Evolutionary conservation across 2,329 filamentous ascomycete species (phyloP), one percentile per base, ranked within the genome.

Genomic region (Fusarium algeriense): DNA sequence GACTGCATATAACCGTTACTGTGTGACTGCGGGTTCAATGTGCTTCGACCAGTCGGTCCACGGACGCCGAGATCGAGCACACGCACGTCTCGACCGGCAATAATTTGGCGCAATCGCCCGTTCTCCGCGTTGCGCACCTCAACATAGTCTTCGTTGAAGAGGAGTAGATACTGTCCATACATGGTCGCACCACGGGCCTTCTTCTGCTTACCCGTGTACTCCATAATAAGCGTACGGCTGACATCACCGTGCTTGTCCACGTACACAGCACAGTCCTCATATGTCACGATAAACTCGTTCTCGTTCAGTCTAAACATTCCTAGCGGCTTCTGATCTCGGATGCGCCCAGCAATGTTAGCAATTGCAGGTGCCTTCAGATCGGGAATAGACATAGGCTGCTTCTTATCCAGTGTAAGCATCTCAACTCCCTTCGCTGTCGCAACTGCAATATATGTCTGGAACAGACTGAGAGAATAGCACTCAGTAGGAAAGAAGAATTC

Each of bases 161-260:
- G 89, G 11, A 99, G 85, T 7, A 99, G 88, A 80, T 97, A 98
- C 63, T 94, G 92, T 2, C 94, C 95, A 75, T 94, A 97, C 83
- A 98, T 91, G 68, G 94, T 96, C 4, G 95, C 95, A 15, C 90
- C 90, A 69, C 92, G 91, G 3, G 96, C 96, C 80, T 89, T 89
- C 81, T 89, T 89, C 78, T 89, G 87, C 77, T 92, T 95, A 73
- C 96, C 96, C n/a, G 97, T 96, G 80, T 98, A 99, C 79, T 98
- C 94, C 94, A 99, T 97, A 77, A 98, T 95, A 64, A 98, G 93
- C 32, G 92, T 94, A 48, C 97, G 92, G 41, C 91, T 95, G 32
- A 99, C 94, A 68, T 99, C 96, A 73, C 96, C 96, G 81, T 98
- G 94, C 82, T 98, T 98, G 85, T 99, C 97, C 78, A 98, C 93